Conservation (phyloP, 2,329 filamentous ascomycete genomes). For the Penicillium janthinellum region DNA sequence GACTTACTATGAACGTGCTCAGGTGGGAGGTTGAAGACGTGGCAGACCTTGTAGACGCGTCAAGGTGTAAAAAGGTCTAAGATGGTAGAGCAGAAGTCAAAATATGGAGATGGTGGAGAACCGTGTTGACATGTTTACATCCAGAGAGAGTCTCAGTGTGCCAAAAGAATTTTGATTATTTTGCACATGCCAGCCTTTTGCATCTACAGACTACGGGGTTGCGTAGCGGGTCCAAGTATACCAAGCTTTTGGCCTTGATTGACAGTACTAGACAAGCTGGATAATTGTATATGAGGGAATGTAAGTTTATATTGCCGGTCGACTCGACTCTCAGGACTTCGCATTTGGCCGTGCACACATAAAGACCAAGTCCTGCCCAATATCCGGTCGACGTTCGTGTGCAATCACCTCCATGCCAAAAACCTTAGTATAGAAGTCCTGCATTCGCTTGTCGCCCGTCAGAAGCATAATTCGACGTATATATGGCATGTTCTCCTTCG, state of each 20-base stretch:
- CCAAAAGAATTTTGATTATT: not conserved
- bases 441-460: conserved; percentile 23
- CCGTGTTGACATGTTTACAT: too few species aligned
- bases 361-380: conserved; percentile 20
- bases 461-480: conserved; percentile 61
- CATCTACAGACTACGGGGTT: not conserved
- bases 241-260: not conserved
- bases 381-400: conserved; percentile 19
- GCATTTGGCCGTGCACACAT: conserved; percentile 22
- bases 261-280: not conserved
- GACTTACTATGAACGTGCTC: too few species aligned
- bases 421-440: conserved; percentile 24
- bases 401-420: conserved; percentile 29
- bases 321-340: not conserved
- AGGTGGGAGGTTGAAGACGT: too few species aligned
- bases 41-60: too few species aligned
- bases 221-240: too few species aligned
- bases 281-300: not conserved
- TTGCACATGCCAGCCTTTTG: not conserved
- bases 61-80: too few species aligned
- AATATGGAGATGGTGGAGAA: too few species aligned
- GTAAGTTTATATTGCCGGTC: not conserved
- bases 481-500: conserved; percentile 56
- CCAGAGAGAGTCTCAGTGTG: not conserved
- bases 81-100: too few species aligned